phyloP scores from a whole-genome alignment of 2,329 filamentous ascomycete species.

The Stagonosporopsis chrysanthemi region DNA sequence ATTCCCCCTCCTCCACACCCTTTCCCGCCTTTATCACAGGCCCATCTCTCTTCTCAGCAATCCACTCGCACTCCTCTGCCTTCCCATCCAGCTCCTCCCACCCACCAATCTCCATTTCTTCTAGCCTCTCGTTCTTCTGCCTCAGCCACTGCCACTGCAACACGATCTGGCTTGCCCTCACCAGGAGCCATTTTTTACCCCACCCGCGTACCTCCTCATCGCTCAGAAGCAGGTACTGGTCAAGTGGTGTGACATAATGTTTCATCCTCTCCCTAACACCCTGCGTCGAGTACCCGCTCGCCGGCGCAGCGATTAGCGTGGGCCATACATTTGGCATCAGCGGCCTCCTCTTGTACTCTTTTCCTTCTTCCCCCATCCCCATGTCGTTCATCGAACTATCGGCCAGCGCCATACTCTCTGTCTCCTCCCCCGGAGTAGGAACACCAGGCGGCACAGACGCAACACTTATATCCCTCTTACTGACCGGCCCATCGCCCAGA shows the following conservation, averaged over 20 bases:
- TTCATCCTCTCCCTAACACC: constrained; percentile 37
- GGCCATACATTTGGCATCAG: constrained; percentile 33
- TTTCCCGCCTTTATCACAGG: background rate
- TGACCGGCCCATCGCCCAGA: constrained; percentile 12
- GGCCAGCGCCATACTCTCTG: background rate
- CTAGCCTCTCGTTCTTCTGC: constrained; percentile 32
- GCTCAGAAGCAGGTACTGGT: constrained; percentile 29
- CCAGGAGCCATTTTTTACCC: constrained; percentile 19
- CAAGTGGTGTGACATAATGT: constrained; percentile 40
- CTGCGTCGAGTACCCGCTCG: constrained; percentile 23
- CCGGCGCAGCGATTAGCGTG: constrained; percentile 34
- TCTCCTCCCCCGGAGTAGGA: background rate
- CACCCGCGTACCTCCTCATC: constrained; percentile 31
- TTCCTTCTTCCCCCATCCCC: background rate
- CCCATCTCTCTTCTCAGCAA: constrained; percentile 27
- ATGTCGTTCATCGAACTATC: background rate
- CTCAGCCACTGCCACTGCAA: constrained; percentile 43
- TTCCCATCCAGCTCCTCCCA: constrained; percentile 36
- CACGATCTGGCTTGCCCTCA: constrained; percentile 21
- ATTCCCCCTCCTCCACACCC: background rate
- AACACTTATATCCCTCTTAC: constrained; percentile 20
- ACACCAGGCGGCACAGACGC: constrained; percentile 8
- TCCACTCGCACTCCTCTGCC: constrained; percentile 39
- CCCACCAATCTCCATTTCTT: constrained; percentile 32
- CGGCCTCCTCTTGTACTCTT: constrained; percentile 1